phyloP scores from a whole-genome alignment of 2,329 filamentous ascomycete genomes.

The Clonostachys chloroleuca region DNA sequence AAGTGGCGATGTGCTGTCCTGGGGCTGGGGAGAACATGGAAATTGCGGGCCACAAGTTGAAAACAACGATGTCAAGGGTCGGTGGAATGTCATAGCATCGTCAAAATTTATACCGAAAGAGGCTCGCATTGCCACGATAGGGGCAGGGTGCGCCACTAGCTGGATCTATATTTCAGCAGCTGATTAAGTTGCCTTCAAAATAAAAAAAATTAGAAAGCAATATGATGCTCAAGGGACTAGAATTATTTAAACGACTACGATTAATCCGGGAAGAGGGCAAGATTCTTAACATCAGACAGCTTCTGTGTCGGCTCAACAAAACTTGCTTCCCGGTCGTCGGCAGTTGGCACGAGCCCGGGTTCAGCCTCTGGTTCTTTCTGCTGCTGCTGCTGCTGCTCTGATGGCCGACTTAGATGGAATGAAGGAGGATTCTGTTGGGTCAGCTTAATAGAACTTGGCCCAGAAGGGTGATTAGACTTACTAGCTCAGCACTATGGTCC shows the following conservation, averaged over 20 bases:
- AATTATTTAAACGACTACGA: not conserved
- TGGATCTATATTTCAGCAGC: slow-evolving; percentile 57
- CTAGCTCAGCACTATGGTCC: slow-evolving; percentile 64
- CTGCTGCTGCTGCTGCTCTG: slow-evolving; percentile 13
- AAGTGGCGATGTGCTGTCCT: slow-evolving; percentile 67
- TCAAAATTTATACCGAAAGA: slow-evolving; percentile 46
- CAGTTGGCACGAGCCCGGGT: no score
- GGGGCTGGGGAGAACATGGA: slow-evolving; percentile 98
- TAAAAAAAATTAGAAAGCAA: not conserved
- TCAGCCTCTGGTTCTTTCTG: slow-evolving; percentile 13
- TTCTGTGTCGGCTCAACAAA: slow-evolving; percentile 68
- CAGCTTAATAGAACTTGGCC: slow-evolving; percentile 8
- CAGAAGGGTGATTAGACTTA: slow-evolving; percentile 26
- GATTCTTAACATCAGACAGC: slow-evolving; percentile 58
- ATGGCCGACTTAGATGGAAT: slow-evolving; percentile 33
- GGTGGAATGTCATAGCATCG: slow-evolving; percentile 63
- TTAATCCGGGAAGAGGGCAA: slow-evolving; percentile 36
- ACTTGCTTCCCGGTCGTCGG: slow-evolving; percentile 15
- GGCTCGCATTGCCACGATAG: slow-evolving; percentile 55
- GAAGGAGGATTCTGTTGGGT: slow-evolving; percentile 36
- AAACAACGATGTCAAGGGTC: slow-evolving; percentile 62
- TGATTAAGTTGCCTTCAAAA: slow-evolving; percentile 1
- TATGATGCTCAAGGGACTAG: slow-evolving; percentile 2
- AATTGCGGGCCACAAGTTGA: slow-evolving; percentile 76
- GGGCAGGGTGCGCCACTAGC: slow-evolving; percentile 87